Evolutionary conservation across 768 basidiomycete genomes (phyloP), one percentile per base, ranked within the genome.

Genomic region (Pleurotus platypus): DNA sequence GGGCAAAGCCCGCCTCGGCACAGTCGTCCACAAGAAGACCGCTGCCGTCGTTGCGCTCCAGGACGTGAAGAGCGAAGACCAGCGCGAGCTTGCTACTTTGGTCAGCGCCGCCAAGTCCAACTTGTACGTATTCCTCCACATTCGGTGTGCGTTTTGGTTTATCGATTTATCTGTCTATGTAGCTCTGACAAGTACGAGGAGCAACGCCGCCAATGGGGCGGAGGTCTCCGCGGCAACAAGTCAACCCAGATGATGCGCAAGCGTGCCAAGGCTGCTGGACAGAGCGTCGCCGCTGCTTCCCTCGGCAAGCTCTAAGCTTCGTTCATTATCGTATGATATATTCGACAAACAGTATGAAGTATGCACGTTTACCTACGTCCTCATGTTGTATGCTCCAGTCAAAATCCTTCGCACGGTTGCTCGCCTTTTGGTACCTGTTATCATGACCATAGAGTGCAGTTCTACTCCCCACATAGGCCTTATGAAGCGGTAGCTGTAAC

Each of bases 1-100:
- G 80, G 90, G 91, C 77, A 98, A 98, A 78, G 93, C 96, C 57
- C 92, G 96, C 71, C 92, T 98, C 67, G 96, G 96, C 65, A 93
- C 95, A 5, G 94, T 98, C 60, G 93, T 95, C 40, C 92, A 97
- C 84, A 97, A 97, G 87, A 98, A 98, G 86, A 98, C 94, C 51
- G 87, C 94, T 46, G 89, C 95, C 54, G 89, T 95, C 54, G 76
- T 97, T 56, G 89, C 91, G 40, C 73, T 99, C 58, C 91, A 94
- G 76, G 96, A 99, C 20, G 96, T 99, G 67, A 86, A 85, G 77
- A 89, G 87, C 71, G 96, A 98, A 76, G 96, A 98, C 77, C 80
- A 87, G 70, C 87, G 90, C 60, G 95, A 98, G 60, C 88, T 98
- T 55, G 88, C 93, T 43, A 98, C 90, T 62, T 82, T 98, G 67